Evolutionary conservation across 73 alveolate species (phyloP), one percentile per base, ranked within the genome.

Genomic region (Symbiodinium pilosum): DNA sequence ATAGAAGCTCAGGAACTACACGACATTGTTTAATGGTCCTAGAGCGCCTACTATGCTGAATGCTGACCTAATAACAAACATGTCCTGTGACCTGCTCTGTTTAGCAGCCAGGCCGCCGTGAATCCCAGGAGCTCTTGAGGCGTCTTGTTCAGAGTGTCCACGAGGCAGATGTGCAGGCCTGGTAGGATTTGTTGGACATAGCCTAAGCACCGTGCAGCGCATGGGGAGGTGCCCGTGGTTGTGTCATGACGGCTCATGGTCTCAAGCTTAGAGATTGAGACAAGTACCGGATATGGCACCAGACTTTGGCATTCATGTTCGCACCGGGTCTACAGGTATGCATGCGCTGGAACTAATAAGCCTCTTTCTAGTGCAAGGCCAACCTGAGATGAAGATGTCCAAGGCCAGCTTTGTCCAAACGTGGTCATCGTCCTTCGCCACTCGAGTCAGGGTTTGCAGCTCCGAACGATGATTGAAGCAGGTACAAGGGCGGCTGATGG

Each of bases 321-420:
- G 0, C 7, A 30, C 26, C 0, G 30, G 26, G 18, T 54, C 71
- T 30, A 21, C 34, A 54, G 40, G 38, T 64, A 3, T 26, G 77
- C 18, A 16, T 1, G 38, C 28, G 21, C 28, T 24, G 38, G 28
- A 36, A 21, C 77, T 64, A 32, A 8, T 20, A 3, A 16, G 21
- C 3, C 34, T 26, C 34, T 56, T 56, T 56, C 9, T 26, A 32
- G 73, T 56, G 26, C 21, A 8, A 32, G 73, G 73, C 21, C 51
- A 64, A 34, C 94, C 94, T 87, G 94, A 69, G 43, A 87, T 40
- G 64, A 87, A 87, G 64, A 87, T 52, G 86, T 87, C 94, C 86
- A 87, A 87, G 85, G 69, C 84, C 69, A 87, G 42, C 20, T 83
- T 77, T 30, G 43, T 59, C 41, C 69, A 36, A 12, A 87, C 84